Evolutionary conservation across 805 yeast genomes (phyloP).

Genomic region (Myxozyma kluyveri): DNA sequence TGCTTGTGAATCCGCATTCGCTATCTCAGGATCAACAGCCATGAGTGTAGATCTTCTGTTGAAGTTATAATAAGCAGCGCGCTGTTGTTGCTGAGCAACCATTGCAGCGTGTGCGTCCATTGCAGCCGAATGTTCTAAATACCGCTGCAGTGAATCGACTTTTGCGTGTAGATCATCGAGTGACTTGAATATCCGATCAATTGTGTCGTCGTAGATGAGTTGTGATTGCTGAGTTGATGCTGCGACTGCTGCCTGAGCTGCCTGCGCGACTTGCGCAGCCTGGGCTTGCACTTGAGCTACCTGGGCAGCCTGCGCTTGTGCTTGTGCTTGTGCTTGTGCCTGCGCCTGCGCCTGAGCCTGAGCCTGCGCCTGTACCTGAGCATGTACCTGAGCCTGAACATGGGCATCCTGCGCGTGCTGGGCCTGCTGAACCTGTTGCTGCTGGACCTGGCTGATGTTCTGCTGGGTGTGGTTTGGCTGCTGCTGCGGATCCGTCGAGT

Average conservation of each 20-base stretch:
- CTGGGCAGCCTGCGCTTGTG: constrained; percentile 7
- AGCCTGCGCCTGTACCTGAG: constrained; percentile 22
- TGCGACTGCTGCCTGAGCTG: constrained; percentile 4
- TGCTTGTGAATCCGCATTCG: background rate
- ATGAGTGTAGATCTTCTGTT: background rate
- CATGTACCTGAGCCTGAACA: constrained; percentile 27
- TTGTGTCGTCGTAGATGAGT: constrained; percentile 30
- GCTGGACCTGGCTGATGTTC: constrained; percentile 14
- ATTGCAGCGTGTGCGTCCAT: constrained; percentile 6
- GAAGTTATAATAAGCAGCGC: background rate
- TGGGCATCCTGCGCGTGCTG: constrained; percentile 19
- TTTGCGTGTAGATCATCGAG: constrained; percentile 34
- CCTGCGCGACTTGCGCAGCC: constrained; percentile 1
- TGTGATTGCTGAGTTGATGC: constrained; percentile 33
- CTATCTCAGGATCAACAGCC: background rate
- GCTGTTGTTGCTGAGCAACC: constrained; percentile 7
- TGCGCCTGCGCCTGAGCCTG: constrained; percentile 13
- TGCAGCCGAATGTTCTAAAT: constrained; percentile 20
- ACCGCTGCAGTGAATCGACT: constrained; percentile 33
- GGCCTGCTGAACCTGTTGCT: constrained; percentile 5
- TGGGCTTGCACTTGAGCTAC: constrained; percentile 9
- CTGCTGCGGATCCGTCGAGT: constrained; percentile 5
- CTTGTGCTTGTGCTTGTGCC: constrained; percentile 10
- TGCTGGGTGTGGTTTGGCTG: constrained; percentile 24
- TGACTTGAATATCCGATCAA: constrained; percentile 25